phyloP scores from a whole-genome alignment of 768 basidiomycete genomes.

The Basidioascus undulatus region DNA sequence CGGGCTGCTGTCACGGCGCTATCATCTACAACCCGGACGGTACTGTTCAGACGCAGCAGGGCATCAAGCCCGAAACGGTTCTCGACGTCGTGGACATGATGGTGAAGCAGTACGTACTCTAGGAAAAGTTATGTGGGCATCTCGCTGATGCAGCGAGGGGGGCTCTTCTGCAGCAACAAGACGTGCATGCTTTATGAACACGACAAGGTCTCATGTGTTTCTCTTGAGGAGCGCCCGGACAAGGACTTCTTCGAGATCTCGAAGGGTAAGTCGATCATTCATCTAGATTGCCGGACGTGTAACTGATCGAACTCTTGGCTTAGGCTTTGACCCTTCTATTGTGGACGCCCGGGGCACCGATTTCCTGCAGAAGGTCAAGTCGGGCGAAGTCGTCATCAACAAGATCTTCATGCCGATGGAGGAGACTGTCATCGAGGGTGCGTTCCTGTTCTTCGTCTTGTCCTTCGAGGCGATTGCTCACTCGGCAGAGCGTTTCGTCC shows the following conservation, averaged over 20 bases:
- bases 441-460: conserved; percentile 11
- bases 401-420: conserved; percentile 6
- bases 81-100: conserved; percentile 9
- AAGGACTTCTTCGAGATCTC: conserved; percentile 10
- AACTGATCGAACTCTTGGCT: no score
- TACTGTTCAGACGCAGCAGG: conserved; percentile 6
- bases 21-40: conserved; percentile 12
- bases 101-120: no score
- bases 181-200: conserved; percentile 11
- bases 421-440: no score
- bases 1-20: conserved; percentile 10
- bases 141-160: no score
- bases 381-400: no score
- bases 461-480: conserved; percentile 11
- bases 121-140: no score
- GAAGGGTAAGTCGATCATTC: no score
- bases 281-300: no score
- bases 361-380: conserved; percentile 10
- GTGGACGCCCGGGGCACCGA: conserved; percentile 7
- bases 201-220: conserved; percentile 10
- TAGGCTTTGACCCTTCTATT: conserved; percentile 10
- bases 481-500: no score
- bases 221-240: conserved; percentile 10
- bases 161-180: no score
- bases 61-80: conserved; percentile 9